Conservation (phyloP, 2,329 filamentous ascomycete species). For the Zymoseptoria ardabiliae region DNA sequence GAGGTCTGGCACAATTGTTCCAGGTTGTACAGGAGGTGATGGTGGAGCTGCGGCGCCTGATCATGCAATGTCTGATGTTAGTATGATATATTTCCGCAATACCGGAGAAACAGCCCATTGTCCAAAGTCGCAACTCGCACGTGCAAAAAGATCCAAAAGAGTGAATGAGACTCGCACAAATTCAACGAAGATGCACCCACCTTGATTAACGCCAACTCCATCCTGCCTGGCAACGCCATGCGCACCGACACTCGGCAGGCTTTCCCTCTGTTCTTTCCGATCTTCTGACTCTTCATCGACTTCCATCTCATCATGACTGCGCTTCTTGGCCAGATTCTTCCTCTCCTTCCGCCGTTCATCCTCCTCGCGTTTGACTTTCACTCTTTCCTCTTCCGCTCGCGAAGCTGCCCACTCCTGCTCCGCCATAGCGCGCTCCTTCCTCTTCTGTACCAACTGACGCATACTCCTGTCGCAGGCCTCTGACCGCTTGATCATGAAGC, state of each 20-base stretch:
- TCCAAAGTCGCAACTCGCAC: neutral
- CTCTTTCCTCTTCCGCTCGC: slow-evolving; percentile 42
- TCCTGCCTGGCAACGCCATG: slow-evolving; percentile 59
- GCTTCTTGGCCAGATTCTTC: slow-evolving; percentile 23
- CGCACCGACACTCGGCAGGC: slow-evolving; percentile 49
- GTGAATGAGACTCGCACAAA: neutral
- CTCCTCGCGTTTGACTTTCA: slow-evolving; percentile 24
- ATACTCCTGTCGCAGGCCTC: slow-evolving; percentile 66
- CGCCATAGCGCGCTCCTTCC: slow-evolving; percentile 54
- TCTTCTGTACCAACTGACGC: slow-evolving; percentile 58
- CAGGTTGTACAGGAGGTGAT: slow-evolving; percentile 26
- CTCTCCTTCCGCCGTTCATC: slow-evolving; percentile 24
- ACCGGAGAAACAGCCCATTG: neutral
- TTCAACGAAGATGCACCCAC: slow-evolving; percentile 33
- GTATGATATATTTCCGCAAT: neutral
- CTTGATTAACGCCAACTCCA: slow-evolving; percentile 53
- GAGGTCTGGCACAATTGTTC: slow-evolving; percentile 33
- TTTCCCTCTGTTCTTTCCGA: slow-evolving; percentile 72
- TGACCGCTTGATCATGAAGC: slow-evolving; percentile 45
- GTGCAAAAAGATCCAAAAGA: neutral
- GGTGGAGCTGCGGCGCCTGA: slow-evolving; percentile 25
- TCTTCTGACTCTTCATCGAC: slow-evolving; percentile 50
- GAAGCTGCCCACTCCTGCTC: slow-evolving; percentile 46
- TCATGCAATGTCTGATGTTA: slow-evolving; percentile 4
- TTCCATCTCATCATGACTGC: slow-evolving; percentile 31